Conservation (phyloP, 768 basidiomycete genomes). For the Pulveroboletus sp. region DNA sequence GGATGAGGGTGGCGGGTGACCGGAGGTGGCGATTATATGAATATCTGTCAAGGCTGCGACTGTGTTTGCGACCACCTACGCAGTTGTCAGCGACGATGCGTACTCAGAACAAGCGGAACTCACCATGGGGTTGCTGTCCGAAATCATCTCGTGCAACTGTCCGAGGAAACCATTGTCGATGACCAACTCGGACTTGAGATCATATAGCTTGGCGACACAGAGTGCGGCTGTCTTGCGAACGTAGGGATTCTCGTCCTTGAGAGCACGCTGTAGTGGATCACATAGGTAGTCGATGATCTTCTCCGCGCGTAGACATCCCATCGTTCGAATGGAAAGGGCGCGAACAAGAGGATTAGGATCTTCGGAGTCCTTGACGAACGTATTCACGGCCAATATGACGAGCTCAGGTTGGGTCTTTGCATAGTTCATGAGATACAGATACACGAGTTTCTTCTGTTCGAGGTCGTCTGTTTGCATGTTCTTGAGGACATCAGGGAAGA, state of each 20-base stretch:
- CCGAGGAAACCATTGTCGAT: slow-evolving; percentile 92
- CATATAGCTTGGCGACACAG: slow-evolving; percentile 96
- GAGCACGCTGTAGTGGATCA: slow-evolving; percentile 86
- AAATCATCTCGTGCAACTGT: slow-evolving; percentile 85
- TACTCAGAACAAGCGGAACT: slow-evolving; percentile 14
- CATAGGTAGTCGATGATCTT: slow-evolving; percentile 99
- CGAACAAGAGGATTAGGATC: slow-evolving; percentile 96
- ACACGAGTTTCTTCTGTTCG: slow-evolving; percentile 99
- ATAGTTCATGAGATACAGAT: slow-evolving; percentile 98
- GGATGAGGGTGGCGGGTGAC: slow-evolving; percentile 45
- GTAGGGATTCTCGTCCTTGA: slow-evolving; percentile 95
- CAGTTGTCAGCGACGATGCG: not conserved
- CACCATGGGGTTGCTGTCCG: slow-evolving; percentile 97
- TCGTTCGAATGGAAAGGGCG: slow-evolving; percentile 94
- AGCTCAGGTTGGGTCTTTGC: slow-evolving; percentile 98
- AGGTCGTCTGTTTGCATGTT: slow-evolving; percentile 99
- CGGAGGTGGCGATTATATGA: slow-evolving; percentile 60
- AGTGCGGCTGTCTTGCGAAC: slow-evolving; percentile 97
- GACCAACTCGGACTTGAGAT: slow-evolving; percentile 92
- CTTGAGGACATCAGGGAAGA: slow-evolving; percentile 98
- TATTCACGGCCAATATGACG: slow-evolving; percentile 98
- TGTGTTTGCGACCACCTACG: slow-evolving; percentile 94
- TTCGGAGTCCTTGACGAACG: slow-evolving; percentile 96
- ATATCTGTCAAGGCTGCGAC: slow-evolving; percentile 92
- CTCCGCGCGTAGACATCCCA: slow-evolving; percentile 95